Conservation (phyloP, 208 protist species). For the Sergeia podlipaevii region DNA sequence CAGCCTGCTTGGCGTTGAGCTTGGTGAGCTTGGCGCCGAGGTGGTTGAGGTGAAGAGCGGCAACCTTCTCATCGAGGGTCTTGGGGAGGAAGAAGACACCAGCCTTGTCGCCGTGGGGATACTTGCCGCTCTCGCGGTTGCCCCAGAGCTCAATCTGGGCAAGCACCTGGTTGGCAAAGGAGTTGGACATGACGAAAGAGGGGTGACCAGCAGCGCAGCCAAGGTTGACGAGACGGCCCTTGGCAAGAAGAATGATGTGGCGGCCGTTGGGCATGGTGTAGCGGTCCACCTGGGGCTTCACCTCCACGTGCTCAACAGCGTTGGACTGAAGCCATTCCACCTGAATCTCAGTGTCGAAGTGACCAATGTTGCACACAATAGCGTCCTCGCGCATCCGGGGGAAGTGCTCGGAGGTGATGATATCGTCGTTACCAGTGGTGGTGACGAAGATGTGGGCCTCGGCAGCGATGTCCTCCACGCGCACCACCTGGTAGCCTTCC, state of each 20-base stretch:
- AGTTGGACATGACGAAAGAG: constrained; percentile 99
- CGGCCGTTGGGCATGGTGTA: constrained; percentile 95
- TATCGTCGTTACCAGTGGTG: constrained; percentile 98
- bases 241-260: constrained; percentile 96
- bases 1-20: constrained; percentile 94
- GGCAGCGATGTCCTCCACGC: constrained; percentile 93
- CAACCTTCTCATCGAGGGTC: constrained; percentile 99
- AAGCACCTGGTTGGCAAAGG: constrained; percentile 99
- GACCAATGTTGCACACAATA: constrained; percentile 99
- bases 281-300: constrained; percentile 99
- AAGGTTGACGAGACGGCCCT: constrained; percentile 98
- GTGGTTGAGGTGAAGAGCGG: constrained; percentile 96
- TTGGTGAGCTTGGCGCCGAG: constrained; percentile 97
- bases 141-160: constrained; percentile 99
- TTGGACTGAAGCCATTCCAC: constrained; percentile 93
- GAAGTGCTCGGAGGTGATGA: constrained; percentile 97
- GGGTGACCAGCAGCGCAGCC: constrained; percentile 99
- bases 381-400: constrained; percentile 98
- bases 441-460: constrained; percentile 98
- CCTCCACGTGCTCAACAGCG: constrained; percentile 93
- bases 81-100: constrained; percentile 98
- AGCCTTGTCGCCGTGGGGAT: constrained; percentile 87
- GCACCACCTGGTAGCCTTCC: constrained; percentile 97
- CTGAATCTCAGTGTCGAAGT: constrained; percentile 99
- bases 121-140: constrained; percentile 91